Conservation (phyloP, 2,329 filamentous ascomycete species). For the Xylaria sp. region DNA sequence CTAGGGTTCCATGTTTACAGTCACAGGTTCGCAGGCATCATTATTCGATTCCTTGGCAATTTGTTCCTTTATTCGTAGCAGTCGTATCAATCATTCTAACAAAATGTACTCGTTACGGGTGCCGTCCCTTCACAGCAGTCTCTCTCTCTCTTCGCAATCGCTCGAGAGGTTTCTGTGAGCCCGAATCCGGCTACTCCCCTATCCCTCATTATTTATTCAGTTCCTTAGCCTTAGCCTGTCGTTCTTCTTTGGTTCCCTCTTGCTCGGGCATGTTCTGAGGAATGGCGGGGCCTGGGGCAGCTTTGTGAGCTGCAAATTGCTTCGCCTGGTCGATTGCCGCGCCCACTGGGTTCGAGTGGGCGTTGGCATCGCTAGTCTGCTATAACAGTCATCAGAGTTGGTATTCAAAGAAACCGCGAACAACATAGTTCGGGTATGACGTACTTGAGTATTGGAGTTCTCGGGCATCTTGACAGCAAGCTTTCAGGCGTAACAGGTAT, state of each 20-base stretch:
- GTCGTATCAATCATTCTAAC: constrained; percentile 1
- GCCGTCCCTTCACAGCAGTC: background rate
- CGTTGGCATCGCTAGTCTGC: constrained; percentile 43
- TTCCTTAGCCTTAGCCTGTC: constrained; percentile 66
- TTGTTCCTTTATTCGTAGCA: constrained; percentile 8
- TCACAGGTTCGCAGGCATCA: constrained; percentile 4
- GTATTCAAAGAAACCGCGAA: background rate
- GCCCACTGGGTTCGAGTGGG: constrained; percentile 46
- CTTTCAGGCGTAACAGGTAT: background rate
- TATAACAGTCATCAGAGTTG: background rate
- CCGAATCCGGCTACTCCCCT: too few species aligned
- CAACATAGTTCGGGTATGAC: constrained; percentile 8
- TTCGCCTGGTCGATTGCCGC: constrained; percentile 44
- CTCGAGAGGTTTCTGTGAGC: too few species aligned
- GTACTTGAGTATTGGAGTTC: constrained; percentile 34
- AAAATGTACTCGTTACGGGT: background rate
- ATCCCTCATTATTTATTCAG: constrained; percentile 61
- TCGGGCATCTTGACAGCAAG: constrained; percentile 39
- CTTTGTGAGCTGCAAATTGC: constrained; percentile 55
- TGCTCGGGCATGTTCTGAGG: constrained; percentile 59
- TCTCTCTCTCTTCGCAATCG: too few species aligned
- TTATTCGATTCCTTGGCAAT: background rate
- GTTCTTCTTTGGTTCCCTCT: constrained; percentile 72
- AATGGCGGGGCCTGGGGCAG: constrained; percentile 63
- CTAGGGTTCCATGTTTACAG: background rate